Base-by-base conservation (phyloP, 352 stramenopile species). In the Globisporangium solare region DNA sequence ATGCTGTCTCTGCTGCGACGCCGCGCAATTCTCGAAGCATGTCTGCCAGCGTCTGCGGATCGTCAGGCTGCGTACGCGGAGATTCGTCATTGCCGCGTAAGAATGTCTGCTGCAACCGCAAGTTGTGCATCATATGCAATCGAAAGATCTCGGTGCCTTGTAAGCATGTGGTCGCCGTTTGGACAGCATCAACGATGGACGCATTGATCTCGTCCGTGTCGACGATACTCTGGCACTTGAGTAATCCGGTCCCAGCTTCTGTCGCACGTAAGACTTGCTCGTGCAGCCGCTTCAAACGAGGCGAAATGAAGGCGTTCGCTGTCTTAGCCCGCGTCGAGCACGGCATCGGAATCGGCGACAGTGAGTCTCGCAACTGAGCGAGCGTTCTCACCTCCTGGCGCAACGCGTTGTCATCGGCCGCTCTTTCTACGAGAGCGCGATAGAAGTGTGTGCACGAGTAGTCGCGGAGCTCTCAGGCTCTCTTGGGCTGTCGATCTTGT, bases 401-500 rank as follows among this genome's bases (percentile, higher is more conserved):
- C 39, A 74, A 68, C 10, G 77, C 77, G 79, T 86, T 3, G 71
- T 63, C 42, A 87, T 54, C 1, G 77, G 75, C 0, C 75, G 73
- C 2, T 73, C 64, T 58, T 70, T 74, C 74, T 74, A 89, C 13
- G 62, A 74, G 37, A 75, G 75, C 7, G 41, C 35, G 13, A 43
- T n/a, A 12, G 45, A 43, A 24, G 53, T 37, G 8, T 21, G 45
- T 22, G 40, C 4, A 24, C 43, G 21, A 15, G 2, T 27, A 6
- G 45, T n/a, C 7, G 45, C n/a, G 15, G 37, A 18, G n/a, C 21
- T 37, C 47, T 43, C 21, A 13, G 31, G 37, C 24, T 51, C 24
- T 48, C 1, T 58, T n/a, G 40, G 6, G 1, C 27, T 37, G 47
- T 7, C 24, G 24, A 27, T 27, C 24, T 27, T 27, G 24, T 27